Conservation (phyloP, 2,329 filamentous ascomycete species). For the Hypoxylon rubiginosum region DNA sequence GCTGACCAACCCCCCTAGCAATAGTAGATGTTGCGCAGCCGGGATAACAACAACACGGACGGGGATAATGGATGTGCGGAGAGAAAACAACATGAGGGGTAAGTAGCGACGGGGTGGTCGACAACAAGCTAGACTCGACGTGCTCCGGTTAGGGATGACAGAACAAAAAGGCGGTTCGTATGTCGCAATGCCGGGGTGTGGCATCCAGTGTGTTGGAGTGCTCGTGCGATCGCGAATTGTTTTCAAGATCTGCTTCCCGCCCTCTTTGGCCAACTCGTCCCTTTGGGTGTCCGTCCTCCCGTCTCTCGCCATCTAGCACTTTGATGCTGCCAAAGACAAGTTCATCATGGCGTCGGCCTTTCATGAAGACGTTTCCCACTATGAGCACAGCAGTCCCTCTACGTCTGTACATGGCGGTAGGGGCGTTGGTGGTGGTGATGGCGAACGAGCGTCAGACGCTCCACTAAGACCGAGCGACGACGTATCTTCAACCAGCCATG, state of each 20-base stretch:
- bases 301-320: slow-evolving; percentile 34
- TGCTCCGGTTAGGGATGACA: slow-evolving; percentile 29
- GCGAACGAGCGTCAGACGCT: slow-evolving; percentile 30
- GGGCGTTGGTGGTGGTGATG: slow-evolving; percentile 26
- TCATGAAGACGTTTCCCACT: slow-evolving; percentile 48
- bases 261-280: slow-evolving; percentile 28
- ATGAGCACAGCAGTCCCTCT: slow-evolving; percentile 43
- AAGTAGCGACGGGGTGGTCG: slow-evolving; percentile 28
- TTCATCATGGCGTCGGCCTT: slow-evolving; percentile 48
- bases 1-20: slow-evolving; percentile 38
- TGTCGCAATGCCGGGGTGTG: slow-evolving; percentile 32
- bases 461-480: slow-evolving; percentile 40
- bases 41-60: slow-evolving; percentile 27
- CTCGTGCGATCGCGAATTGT: slow-evolving; percentile 24
- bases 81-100: slow-evolving; percentile 40
- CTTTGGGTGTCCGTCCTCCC: slow-evolving; percentile 22
- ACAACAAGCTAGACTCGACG: slow-evolving; percentile 14
- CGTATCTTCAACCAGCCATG: slow-evolving; percentile 47
- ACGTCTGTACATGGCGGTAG: slow-evolving; percentile 46
- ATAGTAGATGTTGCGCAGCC: slow-evolving; percentile 32
- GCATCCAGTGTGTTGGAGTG: slow-evolving; percentile 21
- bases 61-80: slow-evolving; percentile 10
- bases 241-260: slow-evolving; percentile 26
- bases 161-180: slow-evolving; percentile 27
- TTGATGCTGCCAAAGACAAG: slow-evolving; percentile 38